phyloP scores from a whole-genome alignment of 2,329 filamentous ascomycete species.

The Pseudohalonectria lignicola region DNA sequence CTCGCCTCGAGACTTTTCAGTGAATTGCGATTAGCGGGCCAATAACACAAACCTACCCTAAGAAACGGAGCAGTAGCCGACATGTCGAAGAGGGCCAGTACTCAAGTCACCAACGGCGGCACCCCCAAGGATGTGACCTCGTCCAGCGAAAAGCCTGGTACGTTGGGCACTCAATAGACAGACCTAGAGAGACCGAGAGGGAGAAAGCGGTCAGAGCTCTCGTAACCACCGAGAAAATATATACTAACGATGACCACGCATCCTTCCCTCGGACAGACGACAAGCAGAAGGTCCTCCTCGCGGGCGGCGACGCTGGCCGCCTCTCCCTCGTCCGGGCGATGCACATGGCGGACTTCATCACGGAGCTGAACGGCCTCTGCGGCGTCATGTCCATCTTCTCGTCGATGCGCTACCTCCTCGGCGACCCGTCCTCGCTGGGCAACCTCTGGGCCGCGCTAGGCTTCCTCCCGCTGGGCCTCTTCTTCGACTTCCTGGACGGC shows the following conservation, averaged over 20 bases:
- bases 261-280: constrained; percentile 40
- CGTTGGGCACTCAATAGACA: neutral
- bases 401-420: constrained; percentile 84
- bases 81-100: constrained; percentile 10
- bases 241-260: constrained; percentile 6
- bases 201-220: neutral
- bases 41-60: too few relatives aligned
- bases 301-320: constrained; percentile 57
- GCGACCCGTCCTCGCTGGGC: constrained; percentile 49
- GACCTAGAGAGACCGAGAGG: neutral
- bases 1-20: neutral
- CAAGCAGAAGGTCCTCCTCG: constrained; percentile 67
- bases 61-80: too few relatives aligned
- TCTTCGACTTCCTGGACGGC: constrained; percentile 98
- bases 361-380: constrained; percentile 74
- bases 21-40: too few relatives aligned
- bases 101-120: constrained; percentile 8
- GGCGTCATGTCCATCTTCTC: constrained; percentile 94
- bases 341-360: constrained; percentile 76
- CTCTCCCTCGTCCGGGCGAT: constrained; percentile 60
- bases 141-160: constrained; percentile 1
- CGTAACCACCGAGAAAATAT: constrained; percentile 1
- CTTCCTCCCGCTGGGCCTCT: constrained; percentile 85
- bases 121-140: neutral
- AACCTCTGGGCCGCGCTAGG: constrained; percentile 74